phyloP scores from a whole-genome alignment of 352 stramenopile species.

The Phytophthora hibernalis region DNA sequence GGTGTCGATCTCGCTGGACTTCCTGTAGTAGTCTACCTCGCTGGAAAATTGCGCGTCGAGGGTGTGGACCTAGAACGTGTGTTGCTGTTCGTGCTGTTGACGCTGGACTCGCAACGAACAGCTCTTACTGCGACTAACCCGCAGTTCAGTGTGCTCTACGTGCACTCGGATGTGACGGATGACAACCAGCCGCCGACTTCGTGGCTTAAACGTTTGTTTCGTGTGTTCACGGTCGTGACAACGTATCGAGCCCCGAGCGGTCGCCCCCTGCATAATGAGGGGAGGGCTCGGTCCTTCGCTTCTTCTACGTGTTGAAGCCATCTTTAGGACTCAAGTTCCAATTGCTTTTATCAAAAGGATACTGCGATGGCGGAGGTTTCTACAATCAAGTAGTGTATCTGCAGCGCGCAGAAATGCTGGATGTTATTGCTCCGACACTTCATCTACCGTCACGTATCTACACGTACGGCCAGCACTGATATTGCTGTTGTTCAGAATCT shows the following conservation, averaged over 20 bases:
- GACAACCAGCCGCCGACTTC: conserved; percentile 63
- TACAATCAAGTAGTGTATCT: conserved; percentile 87
- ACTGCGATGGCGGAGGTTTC: conserved; percentile 61
- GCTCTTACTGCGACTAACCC: conserved; percentile 48
- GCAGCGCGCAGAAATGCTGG: conserved; percentile 50
- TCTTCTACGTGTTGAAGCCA: conserved; percentile 83
- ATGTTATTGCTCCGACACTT: conserved; percentile 55
- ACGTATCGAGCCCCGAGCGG: conserved; percentile 21
- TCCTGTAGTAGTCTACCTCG: conserved; percentile 78
- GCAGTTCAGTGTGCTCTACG: conserved; percentile 75
- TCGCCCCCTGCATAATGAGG: conserved; percentile 32
- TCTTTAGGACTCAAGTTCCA: conserved; percentile 80
- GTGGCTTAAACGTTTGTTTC: conserved; percentile 79
- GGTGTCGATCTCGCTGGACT: conserved; percentile 73
- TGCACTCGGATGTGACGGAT: conserved; percentile 52
- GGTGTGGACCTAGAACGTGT: conserved; percentile 72
- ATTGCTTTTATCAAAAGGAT: conserved; percentile 72
- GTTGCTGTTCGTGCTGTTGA: conserved; percentile 74
- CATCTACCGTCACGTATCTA: conserved; percentile 59
- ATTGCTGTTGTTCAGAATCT: not conserved
- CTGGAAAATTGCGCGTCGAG: conserved; percentile 50
- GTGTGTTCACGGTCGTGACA: conserved; percentile 54
- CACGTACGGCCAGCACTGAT: conserved; percentile 32
- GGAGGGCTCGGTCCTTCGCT: conserved; percentile 56
- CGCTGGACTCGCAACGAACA: conserved; percentile 52